Evolutionary conservation across 73 alveolate species (phyloP).

Genomic region (Chromera velia): DNA sequence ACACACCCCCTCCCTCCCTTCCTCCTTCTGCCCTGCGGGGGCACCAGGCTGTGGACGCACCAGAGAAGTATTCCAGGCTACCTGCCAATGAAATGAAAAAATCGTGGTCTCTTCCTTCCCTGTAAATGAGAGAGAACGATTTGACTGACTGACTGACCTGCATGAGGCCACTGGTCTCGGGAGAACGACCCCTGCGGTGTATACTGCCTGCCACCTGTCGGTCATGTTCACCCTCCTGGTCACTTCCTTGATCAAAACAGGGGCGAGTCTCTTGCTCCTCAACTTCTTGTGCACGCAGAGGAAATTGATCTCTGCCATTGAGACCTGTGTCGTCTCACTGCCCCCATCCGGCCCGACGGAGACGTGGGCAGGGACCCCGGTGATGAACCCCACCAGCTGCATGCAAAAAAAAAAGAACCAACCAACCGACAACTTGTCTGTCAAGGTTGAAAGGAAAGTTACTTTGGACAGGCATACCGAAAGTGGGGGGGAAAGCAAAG

Average conservation of each 20-base stretch:
- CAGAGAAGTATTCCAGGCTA: too few relatives aligned
- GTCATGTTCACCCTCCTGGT: conserved; percentile 91
- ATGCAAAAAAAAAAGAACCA: too few relatives aligned
- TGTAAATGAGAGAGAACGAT: not conserved
- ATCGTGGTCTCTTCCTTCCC: too few relatives aligned
- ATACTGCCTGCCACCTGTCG: conserved; percentile 90
- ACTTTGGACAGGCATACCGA: too few relatives aligned
- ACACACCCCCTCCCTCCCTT: too few relatives aligned
- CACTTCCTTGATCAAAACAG: conserved; percentile 86
- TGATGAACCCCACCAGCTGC: conserved; percentile 89
- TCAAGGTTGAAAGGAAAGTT: too few relatives aligned
- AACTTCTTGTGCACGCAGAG: conserved; percentile 92
- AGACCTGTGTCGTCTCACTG: conserved; percentile 49
- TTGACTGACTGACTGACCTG: not conserved
- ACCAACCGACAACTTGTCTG: too few relatives aligned
- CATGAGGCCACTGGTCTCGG: conserved; percentile 47
- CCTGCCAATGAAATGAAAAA: too few relatives aligned
- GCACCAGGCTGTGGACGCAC: too few relatives aligned
- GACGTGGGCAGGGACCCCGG: conserved; percentile 91
- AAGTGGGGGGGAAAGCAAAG: too few relatives aligned
- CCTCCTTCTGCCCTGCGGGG: too few relatives aligned
- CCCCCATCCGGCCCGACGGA: conserved; percentile 10
- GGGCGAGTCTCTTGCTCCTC: conserved; percentile 89
- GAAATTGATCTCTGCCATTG: conserved; percentile 93
- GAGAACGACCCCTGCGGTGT: conserved; percentile 51